phyloP scores from a whole-genome alignment of 768 basidiomycete genomes.

The Ephemerocybe angulata region DNA sequence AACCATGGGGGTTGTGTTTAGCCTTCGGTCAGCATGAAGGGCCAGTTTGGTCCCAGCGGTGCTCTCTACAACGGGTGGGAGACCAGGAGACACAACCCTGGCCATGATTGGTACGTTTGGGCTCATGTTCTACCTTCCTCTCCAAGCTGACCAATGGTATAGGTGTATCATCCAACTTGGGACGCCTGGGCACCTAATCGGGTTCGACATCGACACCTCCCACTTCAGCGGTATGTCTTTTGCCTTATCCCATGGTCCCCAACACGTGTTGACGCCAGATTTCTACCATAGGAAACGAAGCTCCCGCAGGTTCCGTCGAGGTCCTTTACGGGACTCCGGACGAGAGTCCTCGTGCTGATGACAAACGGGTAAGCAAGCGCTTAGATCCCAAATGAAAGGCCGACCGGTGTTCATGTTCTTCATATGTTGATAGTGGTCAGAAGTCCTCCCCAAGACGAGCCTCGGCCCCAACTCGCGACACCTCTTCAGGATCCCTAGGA shows the following conservation, averaged over 20 bases:
- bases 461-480: conserved; percentile 87
- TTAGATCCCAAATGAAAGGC: not conserved
- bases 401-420: conserved; percentile 7
- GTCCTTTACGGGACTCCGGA: conserved; percentile 43
- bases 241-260: not conserved
- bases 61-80: conserved; percentile 97
- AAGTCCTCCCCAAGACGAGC: conserved; percentile 69
- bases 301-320: conserved; percentile 76
- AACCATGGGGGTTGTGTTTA: conserved; percentile 24
- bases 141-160: conserved; percentile 1
- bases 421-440: conserved; percentile 58
- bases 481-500: conserved; percentile 69
- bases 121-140: no score
- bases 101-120: conserved; percentile 77
- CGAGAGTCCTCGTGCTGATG: conserved; percentile 43
- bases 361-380: conserved; percentile 46
- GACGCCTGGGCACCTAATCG: conserved; percentile 63
- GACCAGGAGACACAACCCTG: conserved; percentile 80
- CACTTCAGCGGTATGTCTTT: conserved; percentile 77
- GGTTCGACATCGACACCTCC: conserved; percentile 94
- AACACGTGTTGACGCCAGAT: conserved; percentile 8
- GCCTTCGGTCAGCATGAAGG: conserved; percentile 87
- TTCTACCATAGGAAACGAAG: conserved; percentile 68
- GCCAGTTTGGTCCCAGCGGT: conserved; percentile 96
- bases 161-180: conserved; percentile 93